These are phyloP conservation scores for Nicotiana knightiana DNA, from an alignment of 257 asterid species.

Conservation along the genomic window DNA sequence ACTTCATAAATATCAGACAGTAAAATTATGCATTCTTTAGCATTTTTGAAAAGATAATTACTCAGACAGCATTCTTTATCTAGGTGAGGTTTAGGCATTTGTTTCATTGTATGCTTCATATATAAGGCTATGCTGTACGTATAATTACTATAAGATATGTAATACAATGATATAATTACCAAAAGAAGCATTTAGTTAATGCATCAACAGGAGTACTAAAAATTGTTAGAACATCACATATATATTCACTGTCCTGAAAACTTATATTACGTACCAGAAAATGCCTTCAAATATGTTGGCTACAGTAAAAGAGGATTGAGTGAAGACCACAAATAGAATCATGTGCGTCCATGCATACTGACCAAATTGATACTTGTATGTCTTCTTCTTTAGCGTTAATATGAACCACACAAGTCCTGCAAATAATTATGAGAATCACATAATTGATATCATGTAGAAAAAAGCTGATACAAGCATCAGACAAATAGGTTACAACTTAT, in stretches of 20 bases:
- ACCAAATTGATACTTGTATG: constrained; percentile 88
- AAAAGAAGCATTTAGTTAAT: not conserved
- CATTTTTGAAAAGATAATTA: too few species aligned
- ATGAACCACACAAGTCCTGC: constrained; percentile 92
- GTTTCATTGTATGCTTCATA: not conserved
- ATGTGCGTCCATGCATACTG: constrained; percentile 89
- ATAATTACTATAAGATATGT: not conserved
- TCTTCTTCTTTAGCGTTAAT: constrained; percentile 75
- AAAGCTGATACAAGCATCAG: not conserved
- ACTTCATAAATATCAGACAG: too few species aligned
- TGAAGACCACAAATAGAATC: constrained; percentile 73
- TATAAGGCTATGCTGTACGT: not conserved
- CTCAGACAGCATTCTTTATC: too few species aligned
- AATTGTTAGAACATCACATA: not conserved
- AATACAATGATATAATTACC: not conserved
- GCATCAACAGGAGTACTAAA: not conserved
- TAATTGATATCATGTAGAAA: not conserved
- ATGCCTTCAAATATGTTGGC: constrained; percentile 82
- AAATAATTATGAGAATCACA: not conserved
- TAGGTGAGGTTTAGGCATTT: not conserved
- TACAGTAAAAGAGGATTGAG: constrained; percentile 69
- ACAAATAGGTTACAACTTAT: not conserved
- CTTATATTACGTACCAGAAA: constrained; percentile 45
- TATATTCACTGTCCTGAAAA: not conserved
- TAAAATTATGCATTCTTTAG: too few species aligned